Evolutionary conservation across 352 stramenopile genomes (phyloP).

Genomic region (Phytophthora citrophthora): DNA sequence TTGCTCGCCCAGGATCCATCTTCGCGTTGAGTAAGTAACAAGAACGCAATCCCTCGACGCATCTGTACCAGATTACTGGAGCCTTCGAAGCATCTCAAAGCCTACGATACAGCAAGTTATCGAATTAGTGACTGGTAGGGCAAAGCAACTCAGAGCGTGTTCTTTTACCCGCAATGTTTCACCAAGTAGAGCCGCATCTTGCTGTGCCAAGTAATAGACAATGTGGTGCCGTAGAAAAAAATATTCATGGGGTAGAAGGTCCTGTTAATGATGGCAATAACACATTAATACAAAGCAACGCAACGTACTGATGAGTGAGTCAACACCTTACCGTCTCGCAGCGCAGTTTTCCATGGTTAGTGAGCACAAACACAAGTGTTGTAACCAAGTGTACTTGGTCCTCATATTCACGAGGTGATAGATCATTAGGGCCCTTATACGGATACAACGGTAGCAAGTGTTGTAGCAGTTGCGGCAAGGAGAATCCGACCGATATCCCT

Average conservation of each 20-base stretch:
- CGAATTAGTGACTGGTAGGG: no score
- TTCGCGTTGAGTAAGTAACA: conserved; percentile 61
- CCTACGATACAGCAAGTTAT: conserved; percentile 37
- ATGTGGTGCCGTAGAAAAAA: conserved; percentile 90
- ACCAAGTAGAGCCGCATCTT: conserved; percentile 73
- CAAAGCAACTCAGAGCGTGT: no score
- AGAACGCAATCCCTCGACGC: conserved; percentile 69
- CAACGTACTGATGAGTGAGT: background rate
- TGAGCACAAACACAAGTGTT: conserved; percentile 89
- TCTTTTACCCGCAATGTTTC: conserved; percentile 70
- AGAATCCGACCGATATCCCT: conserved; percentile 66
- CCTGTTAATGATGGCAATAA: conserved; percentile 37
- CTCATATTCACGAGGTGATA: conserved; percentile 72
- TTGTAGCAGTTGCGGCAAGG: conserved; percentile 74
- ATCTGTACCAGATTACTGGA: conserved; percentile 73
- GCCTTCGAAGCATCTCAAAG: conserved; percentile 75
- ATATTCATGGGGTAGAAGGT: conserved; percentile 91
- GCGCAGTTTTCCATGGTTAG: conserved; percentile 75
- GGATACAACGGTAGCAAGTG: conserved; percentile 80
- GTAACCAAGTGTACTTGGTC: conserved; percentile 86
- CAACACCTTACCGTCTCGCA: conserved; percentile 62
- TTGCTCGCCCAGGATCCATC: conserved; percentile 64
- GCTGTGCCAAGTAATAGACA: conserved; percentile 73
- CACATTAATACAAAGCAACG: conserved; percentile 3
- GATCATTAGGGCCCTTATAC: conserved; percentile 76